These are phyloP conservation scores for Eremomyces bilateralis DNA, from an alignment of 495 filamentous ascomycete species.

Conservation along the genomic window DNA sequence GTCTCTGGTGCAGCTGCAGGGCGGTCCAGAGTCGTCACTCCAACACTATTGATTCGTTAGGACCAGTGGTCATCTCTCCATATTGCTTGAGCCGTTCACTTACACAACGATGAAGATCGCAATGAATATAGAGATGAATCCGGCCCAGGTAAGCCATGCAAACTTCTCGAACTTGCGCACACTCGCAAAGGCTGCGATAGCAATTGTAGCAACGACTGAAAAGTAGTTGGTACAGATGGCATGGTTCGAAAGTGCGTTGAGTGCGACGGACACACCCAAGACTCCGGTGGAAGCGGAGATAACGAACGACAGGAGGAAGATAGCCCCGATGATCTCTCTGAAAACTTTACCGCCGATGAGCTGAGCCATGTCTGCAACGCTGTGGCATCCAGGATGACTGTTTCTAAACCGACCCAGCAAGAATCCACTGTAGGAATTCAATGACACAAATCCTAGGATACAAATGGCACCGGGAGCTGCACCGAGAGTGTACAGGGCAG, in stretches of 20 bases:
- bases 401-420: slow-evolving; percentile 8
- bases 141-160: slow-evolving; percentile 7
- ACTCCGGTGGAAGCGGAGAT: slow-evolving; percentile 27
- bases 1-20: background rate
- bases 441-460: slow-evolving; percentile 22
- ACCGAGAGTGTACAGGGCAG: slow-evolving; percentile 22
- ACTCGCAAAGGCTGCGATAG: slow-evolving; percentile 3
- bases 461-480: slow-evolving; percentile 21
- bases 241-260: slow-evolving; percentile 29
- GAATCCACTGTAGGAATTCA: slow-evolving; percentile 20
- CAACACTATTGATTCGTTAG: background rate
- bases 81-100: too few species aligned
- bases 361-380: slow-evolving; percentile 20
- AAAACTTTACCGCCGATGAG: slow-evolving; percentile 13
- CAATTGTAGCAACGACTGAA: slow-evolving; percentile 13
- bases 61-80: too few species aligned
- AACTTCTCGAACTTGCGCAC: slow-evolving; percentile 10
- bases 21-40: background rate
- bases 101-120: slow-evolving; percentile 14
- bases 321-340: slow-evolving; percentile 17
- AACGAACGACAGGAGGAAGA: slow-evolving; percentile 27
- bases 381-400: slow-evolving; percentile 19
- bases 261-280: slow-evolving; percentile 26
- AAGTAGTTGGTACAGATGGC: slow-evolving; percentile 27
- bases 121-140: slow-evolving; percentile 10